Evolutionary conservation across 2,329 filamentous ascomycete species (phyloP).

Genomic region (Pseudomassariella vexata): DNA sequence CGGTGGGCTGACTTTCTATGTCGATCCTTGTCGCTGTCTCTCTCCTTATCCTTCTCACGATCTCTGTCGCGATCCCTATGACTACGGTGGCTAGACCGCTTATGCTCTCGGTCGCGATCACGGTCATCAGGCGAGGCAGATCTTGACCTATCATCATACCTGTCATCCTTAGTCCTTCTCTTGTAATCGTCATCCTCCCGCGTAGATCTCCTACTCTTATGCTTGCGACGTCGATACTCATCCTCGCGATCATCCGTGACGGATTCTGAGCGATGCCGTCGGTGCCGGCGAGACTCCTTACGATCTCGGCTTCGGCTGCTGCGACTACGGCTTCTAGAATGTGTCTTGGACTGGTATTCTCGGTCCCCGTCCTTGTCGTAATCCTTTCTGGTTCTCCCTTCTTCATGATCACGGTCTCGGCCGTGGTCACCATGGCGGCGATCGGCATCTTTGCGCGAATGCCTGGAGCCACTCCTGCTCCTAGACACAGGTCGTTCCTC

Average conservation of each 20-base stretch:
- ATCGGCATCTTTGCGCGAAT: constrained; percentile 30
- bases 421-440: constrained; percentile 26
- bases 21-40: constrained; percentile 27
- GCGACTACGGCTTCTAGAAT: constrained; percentile 28
- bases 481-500: constrained; percentile 33
- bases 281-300: constrained; percentile 42
- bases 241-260: constrained; percentile 38
- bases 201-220: constrained; percentile 36
- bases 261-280: constrained; percentile 50
- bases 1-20: constrained; percentile 31
- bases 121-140: constrained; percentile 59
- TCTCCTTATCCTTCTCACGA: constrained; percentile 25
- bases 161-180: constrained; percentile 31
- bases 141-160: constrained; percentile 50
- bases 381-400: no score
- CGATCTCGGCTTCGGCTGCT: constrained; percentile 37
- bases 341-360: constrained; percentile 19
- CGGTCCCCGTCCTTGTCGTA: constrained; percentile 14
- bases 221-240: constrained; percentile 46
- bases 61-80: constrained; percentile 40
- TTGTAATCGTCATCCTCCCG: constrained; percentile 40
- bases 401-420: constrained; percentile 26
- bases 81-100: constrained; percentile 40
- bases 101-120: constrained; percentile 34
- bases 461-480: constrained; percentile 46